Evolutionary conservation across 768 basidiomycete species (phyloP), one percentile per base, ranked within the genome.

Genomic region (Leccinellum albellum): DNA sequence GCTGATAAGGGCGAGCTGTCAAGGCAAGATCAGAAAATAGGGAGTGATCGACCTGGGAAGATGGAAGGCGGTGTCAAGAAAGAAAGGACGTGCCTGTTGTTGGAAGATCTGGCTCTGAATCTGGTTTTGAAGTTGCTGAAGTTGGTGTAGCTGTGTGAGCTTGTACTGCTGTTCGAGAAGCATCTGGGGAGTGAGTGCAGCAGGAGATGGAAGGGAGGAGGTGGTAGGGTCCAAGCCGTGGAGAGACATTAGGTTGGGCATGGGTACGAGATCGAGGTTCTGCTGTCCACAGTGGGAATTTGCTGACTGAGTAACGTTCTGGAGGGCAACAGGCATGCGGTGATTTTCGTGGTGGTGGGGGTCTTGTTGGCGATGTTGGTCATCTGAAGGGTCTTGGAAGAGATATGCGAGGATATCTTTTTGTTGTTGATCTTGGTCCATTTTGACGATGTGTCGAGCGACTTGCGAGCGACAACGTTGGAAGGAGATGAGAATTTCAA

Each of bases 51-150:
- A 13, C 54, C 29, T 2, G 17, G 46, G 48, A 42, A 49, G n/a
- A 4, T 29, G 12, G 42, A 58, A 37, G 17, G 35, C 35, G 35
- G 42, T 33, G 46, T 29, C 45, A 31, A 9, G 37, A 29, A 26
- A 40, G 54, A 51, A 54, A 49, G 50, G 51, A 68, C 82, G 59
- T 55, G 88, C 92, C 85, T 94, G 92, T 68, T 94, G 91, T 66
- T 94, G 91, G 57, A 93, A 89, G 58, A 92, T 89, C 76, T 91
- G 88, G 56, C 86, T 85, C 69, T 94, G 89, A 56, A 92, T 89
- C 74, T 91, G 88, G 57, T 87, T 86, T 66, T 94, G 89, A 13
- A 87, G 76, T 68, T 89, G 85, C 66, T 88, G 88, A 9, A 89
- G 76, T 68, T 88, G 85, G 59, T 88, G 91, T 3, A 93, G 76